Evolutionary conservation across 805 yeast genomes (phyloP), one percentile per base, ranked within the genome.

Genomic region (Saturnispora quitensis): DNA sequence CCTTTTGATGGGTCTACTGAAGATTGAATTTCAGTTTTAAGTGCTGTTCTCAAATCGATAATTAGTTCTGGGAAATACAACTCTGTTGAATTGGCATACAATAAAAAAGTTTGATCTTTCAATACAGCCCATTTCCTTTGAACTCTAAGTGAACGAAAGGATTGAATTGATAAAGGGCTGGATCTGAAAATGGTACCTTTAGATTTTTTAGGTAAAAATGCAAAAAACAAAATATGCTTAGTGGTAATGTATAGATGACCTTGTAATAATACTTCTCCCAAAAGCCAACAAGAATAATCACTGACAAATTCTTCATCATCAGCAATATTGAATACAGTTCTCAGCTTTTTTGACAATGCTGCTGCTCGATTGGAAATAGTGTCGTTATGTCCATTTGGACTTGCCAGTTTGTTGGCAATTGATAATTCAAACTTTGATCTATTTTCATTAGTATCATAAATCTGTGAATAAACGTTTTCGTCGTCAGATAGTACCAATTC

Each of bases 1-100:
- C 62, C 44, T 56, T 58, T 50, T 52, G 56, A 17, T 48, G 56
- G 42, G 45, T 55, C 53, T 36, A 58, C 57, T 2, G 57, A 42
- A n/a, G 50, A 55, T 36, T 67, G 65, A 0, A 82, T 67, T 51
- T 82, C 89, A 0, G 84, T 88, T 36, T 76, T 68, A 8, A 77
- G 61, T 3, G 90, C 87, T 9, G 75, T 71, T 43, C 80, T 72
- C 55, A 91, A 69, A 63, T 89, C 93, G 36, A 91, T 80, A 0
- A 88, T 83, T 36, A 86, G 68, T 8, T 73, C 71, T 0, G 98
- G 97, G 68, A 89, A 89, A 65, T 89, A 89, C n/a, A 84, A 68
- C 53, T 89, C 95, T 0, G 88, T 81, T 1, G 96, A 77, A 7
- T 77, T 78, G 8, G 77, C 69, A 64, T 84, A 89, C 38, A 87